phyloP scores from a whole-genome alignment of 2,329 filamentous ascomycete species.

The Xylogone sp. region DNA sequence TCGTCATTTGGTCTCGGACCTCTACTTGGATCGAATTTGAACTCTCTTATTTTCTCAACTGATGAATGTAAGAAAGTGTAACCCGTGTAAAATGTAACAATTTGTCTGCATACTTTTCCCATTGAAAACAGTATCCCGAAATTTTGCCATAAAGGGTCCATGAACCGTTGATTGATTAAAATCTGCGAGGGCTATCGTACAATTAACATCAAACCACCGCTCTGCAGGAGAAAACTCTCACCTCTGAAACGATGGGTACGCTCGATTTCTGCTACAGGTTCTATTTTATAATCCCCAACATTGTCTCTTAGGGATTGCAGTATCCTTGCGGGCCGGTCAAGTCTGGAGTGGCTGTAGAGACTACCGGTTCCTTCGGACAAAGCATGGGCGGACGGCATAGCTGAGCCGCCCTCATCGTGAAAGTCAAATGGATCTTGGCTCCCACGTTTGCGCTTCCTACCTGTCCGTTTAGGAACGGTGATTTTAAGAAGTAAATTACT shows the following conservation, averaged over 20 bases:
- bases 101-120: conserved; percentile 58
- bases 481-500: conserved; percentile 86
- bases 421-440: conserved; percentile 55
- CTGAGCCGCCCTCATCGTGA: conserved; percentile 34
- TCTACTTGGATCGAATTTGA: conserved; percentile 62
- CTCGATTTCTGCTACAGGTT: conserved; percentile 68
- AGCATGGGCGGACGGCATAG: neutral
- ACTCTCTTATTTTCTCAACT: conserved; percentile 58
- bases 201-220: neutral
- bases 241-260: conserved; percentile 85
- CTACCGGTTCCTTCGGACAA: conserved; percentile 13
- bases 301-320: conserved; percentile 69
- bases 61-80: conserved; percentile 13
- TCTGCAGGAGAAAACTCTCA: conserved; percentile 16
- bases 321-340: conserved; percentile 52
- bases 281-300: conserved; percentile 58
- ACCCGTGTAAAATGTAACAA: neutral
- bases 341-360: conserved; percentile 40
- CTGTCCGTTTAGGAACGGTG: conserved; percentile 81
- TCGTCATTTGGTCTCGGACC: conserved; percentile 59
- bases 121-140: conserved; percentile 67
- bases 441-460: conserved; percentile 81
- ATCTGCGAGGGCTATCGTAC: conserved; percentile 64
- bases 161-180: conserved; percentile 75
- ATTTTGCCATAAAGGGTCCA: conserved; percentile 65